Evolutionary conservation across 495 filamentous ascomycete genomes (phyloP).

Genomic region (Aspergillus diversus): DNA sequence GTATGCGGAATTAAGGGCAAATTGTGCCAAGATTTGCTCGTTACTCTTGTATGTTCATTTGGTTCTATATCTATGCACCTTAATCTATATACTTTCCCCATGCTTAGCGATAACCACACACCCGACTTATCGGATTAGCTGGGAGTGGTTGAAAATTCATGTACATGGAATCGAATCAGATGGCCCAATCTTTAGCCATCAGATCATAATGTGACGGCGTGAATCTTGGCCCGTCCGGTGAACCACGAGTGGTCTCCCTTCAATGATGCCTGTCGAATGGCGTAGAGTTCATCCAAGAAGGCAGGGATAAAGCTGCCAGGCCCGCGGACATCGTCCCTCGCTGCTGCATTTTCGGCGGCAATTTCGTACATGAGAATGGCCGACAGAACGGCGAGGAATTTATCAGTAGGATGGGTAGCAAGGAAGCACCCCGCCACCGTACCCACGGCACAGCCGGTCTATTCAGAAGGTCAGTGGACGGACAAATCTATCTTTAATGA

Average conservation of each 20-base stretch:
- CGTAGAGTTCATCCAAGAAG: slow-evolving; percentile 75
- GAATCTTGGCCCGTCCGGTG: slow-evolving; percentile 55
- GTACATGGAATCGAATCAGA: slow-evolving; percentile 3
- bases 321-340: slow-evolving; percentile 66
- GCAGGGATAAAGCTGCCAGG: slow-evolving; percentile 89
- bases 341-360: slow-evolving; percentile 74
- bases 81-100: not conserved
- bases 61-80: not conserved
- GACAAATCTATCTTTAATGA: not conserved
- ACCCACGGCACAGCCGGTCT: slow-evolving; percentile 84
- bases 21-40: no score
- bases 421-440: slow-evolving; percentile 77
- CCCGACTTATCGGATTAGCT: no score
- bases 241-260: slow-evolving; percentile 58
- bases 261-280: slow-evolving; percentile 51
- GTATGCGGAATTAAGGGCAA: no score
- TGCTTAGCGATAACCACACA: no score
- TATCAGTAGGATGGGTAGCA: slow-evolving; percentile 61
- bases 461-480: slow-evolving; percentile 2
- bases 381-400: slow-evolving; percentile 68
- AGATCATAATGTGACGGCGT: slow-evolving; percentile 38
- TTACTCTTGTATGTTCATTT: no score
- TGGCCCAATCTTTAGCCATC: not conserved
- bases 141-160: not conserved
- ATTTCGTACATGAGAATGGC: slow-evolving; percentile 82